These are phyloP conservation scores for Aspergillus ochraceoroseus DNA, from an alignment of 2,329 filamentous ascomycete species.

Conservation along the genomic window DNA sequence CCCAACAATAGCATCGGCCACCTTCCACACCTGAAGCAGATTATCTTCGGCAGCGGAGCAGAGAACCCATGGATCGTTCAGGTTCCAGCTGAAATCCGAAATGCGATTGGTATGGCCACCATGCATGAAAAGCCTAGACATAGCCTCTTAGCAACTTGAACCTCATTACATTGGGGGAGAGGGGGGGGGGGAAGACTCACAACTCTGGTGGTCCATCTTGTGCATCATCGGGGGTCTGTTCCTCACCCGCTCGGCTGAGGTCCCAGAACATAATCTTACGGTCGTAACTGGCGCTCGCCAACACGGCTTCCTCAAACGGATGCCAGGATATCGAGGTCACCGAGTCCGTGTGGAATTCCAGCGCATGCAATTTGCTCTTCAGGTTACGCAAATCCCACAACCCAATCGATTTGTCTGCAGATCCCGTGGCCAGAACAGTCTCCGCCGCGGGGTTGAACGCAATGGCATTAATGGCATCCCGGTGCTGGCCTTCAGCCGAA, in stretches of 20 bases:
- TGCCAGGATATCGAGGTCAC: constrained; percentile 95
- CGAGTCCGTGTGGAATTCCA: constrained; percentile 81
- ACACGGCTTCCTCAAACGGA: constrained; percentile 78
- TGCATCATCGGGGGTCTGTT: constrained; percentile 89
- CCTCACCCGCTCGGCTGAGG: constrained; percentile 81
- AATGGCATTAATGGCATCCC: constrained; percentile 91
- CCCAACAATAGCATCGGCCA: constrained; percentile 73
- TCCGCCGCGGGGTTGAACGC: constrained; percentile 93
- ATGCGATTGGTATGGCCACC: constrained; percentile 96
- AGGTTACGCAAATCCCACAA: constrained; percentile 93
- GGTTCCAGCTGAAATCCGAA: constrained; percentile 96
- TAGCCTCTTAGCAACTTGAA: constrained; percentile 5
- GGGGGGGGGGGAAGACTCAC: constrained; percentile 51
- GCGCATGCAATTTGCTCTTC: constrained; percentile 80
- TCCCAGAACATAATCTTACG: constrained; percentile 96
- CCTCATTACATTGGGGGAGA: background rate
- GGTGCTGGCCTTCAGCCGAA: constrained; percentile 68
- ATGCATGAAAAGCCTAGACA: constrained; percentile 83
- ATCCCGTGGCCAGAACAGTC: constrained; percentile 83
- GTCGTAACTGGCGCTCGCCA: constrained; percentile 90
- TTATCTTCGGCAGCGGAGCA: constrained; percentile 96
- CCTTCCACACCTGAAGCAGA: constrained; percentile 89
- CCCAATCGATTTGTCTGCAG: constrained; percentile 89
- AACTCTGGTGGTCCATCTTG: constrained; percentile 94
- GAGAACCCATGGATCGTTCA: constrained; percentile 93